Percentiles rank a stretch among this genome's conserved stretches.
phyloP scores from a whole-genome alignment of 2,329 filamentous ascomycete genomes.

The Stagonosporopsis vannaccii region DNA sequence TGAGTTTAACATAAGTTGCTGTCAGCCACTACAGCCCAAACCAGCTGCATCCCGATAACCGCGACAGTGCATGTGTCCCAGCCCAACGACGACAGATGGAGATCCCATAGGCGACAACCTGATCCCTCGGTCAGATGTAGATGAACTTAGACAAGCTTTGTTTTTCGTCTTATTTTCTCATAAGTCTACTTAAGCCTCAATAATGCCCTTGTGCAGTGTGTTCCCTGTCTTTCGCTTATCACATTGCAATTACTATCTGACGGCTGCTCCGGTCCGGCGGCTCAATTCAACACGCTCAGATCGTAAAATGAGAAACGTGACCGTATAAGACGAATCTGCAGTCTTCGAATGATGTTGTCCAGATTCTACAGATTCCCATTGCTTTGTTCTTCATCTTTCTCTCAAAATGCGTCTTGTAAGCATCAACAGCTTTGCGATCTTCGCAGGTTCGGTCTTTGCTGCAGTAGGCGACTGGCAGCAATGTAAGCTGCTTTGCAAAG shows the following conservation, averaged over 20 bases:
- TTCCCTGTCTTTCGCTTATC: slow-evolving; percentile 9
- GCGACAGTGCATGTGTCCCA: too few relatives aligned
- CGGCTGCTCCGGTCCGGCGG: slow-evolving; percentile 17
- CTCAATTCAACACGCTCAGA: background rate
- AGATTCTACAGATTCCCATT: background rate
- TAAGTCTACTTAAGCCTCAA: slow-evolving; percentile 1
- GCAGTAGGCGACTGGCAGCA: slow-evolving; percentile 43
- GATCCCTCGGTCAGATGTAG: background rate
- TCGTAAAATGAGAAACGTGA: background rate
- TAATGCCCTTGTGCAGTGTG: background rate
- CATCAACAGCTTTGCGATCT: slow-evolving; percentile 27
- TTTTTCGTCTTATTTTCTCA: background rate
- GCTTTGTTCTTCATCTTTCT: background rate
- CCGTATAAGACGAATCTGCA: slow-evolving; percentile 1
- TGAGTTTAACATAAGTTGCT: background rate
- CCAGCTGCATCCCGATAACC: too few relatives aligned
- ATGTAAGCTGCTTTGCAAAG: slow-evolving; percentile 28
- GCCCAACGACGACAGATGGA: background rate
- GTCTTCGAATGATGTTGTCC: background rate
- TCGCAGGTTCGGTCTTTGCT: slow-evolving; percentile 35
- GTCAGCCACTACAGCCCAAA: background rate
- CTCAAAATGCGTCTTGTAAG: slow-evolving; percentile 34
- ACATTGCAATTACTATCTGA: slow-evolving; percentile 19
- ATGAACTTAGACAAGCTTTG: background rate
- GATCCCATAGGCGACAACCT: background rate